Evolutionary conservation across 1,139 yeast species (phyloP).

Genomic region (Pichia norvegensis): DNA sequence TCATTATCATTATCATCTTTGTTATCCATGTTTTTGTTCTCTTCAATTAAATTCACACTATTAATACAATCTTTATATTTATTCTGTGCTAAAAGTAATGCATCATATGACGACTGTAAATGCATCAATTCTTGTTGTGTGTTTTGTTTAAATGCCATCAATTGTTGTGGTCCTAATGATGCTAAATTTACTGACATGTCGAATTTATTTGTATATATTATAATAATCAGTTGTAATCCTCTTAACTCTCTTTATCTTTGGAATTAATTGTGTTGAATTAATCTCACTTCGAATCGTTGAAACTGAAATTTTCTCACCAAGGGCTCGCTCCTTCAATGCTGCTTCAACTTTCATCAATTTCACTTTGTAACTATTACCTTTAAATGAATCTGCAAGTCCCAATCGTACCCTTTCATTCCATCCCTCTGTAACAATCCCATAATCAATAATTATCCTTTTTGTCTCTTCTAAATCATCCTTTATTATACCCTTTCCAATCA

Average conservation of each 20-base stretch:
- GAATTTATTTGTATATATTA: neutral
- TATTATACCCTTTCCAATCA: constrained; percentile 1
- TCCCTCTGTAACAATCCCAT: constrained; percentile 7
- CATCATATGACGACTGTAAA: constrained; percentile 75
- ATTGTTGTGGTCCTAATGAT: constrained; percentile 72
- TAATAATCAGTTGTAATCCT: neutral
- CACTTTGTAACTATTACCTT: constrained; percentile 3
- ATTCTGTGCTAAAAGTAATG: constrained; percentile 73
- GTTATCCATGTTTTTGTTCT: constrained; percentile 35
- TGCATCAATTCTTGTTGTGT: constrained; percentile 83
- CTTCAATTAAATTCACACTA: constrained; percentile 50
- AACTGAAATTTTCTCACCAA: constrained; percentile 6
- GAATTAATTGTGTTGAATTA: neutral
- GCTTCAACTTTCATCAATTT: constrained; percentile 3
- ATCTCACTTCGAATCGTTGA: constrained; percentile 1
- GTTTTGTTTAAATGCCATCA: constrained; percentile 74
- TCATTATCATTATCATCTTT: constrained; percentile 31
- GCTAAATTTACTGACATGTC: constrained; percentile 45
- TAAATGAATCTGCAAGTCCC: constrained; percentile 3
- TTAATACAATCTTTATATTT: constrained; percentile 77
- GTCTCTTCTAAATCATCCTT: neutral
- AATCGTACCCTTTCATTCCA: constrained; percentile 11
- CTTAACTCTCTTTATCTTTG: neutral
- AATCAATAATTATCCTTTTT: constrained; percentile 6
- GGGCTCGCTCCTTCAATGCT: constrained; percentile 4